Evolutionary conservation across 495 filamentous ascomycete species (phyloP).

Genomic region (Podospora fimiseda): DNA sequence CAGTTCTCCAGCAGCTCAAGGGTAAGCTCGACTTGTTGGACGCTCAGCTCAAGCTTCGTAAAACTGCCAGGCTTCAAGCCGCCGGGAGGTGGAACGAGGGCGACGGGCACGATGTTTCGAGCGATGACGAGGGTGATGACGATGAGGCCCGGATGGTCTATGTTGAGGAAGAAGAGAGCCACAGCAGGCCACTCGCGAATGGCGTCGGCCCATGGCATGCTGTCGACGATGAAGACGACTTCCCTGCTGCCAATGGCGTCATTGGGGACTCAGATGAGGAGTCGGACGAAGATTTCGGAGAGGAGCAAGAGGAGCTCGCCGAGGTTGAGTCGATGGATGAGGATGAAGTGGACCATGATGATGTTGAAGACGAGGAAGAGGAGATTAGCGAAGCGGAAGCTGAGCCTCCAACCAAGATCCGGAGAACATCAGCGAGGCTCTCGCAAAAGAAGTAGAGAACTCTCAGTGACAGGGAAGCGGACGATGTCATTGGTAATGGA

Average conservation of each 20-base stretch:
- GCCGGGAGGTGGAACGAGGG: conserved; percentile 32
- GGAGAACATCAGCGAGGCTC: conserved; percentile 22
- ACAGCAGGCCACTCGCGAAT: conserved; percentile 34
- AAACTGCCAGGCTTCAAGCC: conserved; percentile 44
- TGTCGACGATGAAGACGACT: conserved; percentile 24
- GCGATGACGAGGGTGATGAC: conserved; percentile 64
- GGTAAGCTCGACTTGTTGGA: conserved; percentile 88
- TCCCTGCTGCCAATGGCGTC: conserved; percentile 15
- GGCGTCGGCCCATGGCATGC: conserved; percentile 10
- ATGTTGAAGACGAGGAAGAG: conserved; percentile 34
- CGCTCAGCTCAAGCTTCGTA: conserved; percentile 75
- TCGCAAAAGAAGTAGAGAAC: conserved; percentile 22
- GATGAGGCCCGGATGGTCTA: conserved; percentile 63
- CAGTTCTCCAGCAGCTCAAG: conserved; percentile 77
- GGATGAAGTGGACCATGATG: conserved; percentile 35
- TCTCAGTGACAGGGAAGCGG: neutral
- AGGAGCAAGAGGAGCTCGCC: conserved; percentile 22
- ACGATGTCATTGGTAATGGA: neutral
- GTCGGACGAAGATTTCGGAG: conserved; percentile 22
- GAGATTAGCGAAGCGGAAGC: conserved; percentile 27
- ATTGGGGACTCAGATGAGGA: conserved; percentile 28
- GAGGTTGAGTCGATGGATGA: conserved; percentile 31
- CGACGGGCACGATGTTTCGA: conserved; percentile 63
- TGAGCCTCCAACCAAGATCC: conserved; percentile 31
- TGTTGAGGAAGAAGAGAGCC: conserved; percentile 69